Evolutionary conservation across 2,329 filamentous ascomycete species (phyloP), one percentile per base, ranked within the genome.

Genomic region (Xylariomycetidae sp.): DNA sequence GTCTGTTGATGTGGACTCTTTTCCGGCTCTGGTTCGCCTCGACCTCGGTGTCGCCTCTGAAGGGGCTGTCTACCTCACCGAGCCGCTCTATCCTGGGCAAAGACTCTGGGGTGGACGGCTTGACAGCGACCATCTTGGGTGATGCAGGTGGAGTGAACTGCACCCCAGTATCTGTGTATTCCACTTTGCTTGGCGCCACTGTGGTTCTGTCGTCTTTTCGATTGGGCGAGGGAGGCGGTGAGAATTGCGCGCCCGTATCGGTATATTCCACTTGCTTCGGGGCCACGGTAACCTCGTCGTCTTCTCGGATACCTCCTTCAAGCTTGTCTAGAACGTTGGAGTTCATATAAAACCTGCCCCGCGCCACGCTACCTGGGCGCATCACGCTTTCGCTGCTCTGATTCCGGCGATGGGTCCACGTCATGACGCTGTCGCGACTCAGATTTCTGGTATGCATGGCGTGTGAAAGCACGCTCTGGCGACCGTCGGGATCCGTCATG

Each of bases 101-200:
- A 15, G 65, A 65, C 36, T 74, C 69, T 2, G 65, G 61, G 1
- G 61, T 63, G 12, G 61, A 47, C 12, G 63, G 54, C 44, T 67
- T 64, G 30, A 45, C 46, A 1, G 67, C 57, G 8, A 52, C 40
- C 5, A 69, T 35, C 47, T 67, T 68, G 1, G 86, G 86, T 2
- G 87, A 93, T 4, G 82, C 71, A 2, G 86, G 86, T 28, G 87
- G 88, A 20, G 87, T 90, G 51, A 76, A 92, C 56, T 95, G 89
- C 19, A 86, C 71, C 4, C 80, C 85, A n/a, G 72, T 74, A 51
- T 93, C 85, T 24, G 75, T 73, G 63, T 92, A 93, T 38, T 68
- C 63, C 26, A 62, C 54, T 39, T 65, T 68, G 7, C 53, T 43
- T 13, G 53, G 41, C 33, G 48, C 46, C 32, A 51, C 40, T 15